Base-by-base conservation (phyloP, 2,329 filamentous ascomycete genomes). In the Ascocoryne sarcoides region DNA sequence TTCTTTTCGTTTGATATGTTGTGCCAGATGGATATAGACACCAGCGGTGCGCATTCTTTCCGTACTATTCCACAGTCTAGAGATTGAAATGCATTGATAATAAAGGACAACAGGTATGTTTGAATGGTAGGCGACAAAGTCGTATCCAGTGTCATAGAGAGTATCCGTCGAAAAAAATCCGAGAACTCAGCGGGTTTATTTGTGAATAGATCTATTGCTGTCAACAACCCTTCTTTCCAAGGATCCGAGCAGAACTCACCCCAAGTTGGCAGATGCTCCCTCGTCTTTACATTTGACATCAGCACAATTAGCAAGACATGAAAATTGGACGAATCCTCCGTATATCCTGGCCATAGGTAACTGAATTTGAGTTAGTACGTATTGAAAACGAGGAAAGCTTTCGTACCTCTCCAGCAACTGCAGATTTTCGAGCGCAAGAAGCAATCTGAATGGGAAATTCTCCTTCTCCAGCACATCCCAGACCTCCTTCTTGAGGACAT, bases 11-110 rank as follows among this genome's bases (percentile, higher is more conserved):
- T 84, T 20, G 85, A 84, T 28, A 98, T 66, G 58, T 95, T 93
- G 56, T 96, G 86, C 92, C 92, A 98, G 54, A 92, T 87, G 1
- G 85, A 82, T 53, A 98, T 95, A 10, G 88, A 92, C 15, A 98
- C 90, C 37, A 98, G 68, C 2, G 93, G 87, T 5, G 90, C 92
- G 62, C 92, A 96, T 68, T 98, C 92, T 62, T 95, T 96, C 47
- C 92, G 81, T 36, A 98, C 84, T 41, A 94, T 75, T 28, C 76
- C 75, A 58, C 80, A 89, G 60, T 98, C 93, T 21, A 98, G 71
- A 34, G 88, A 95, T 62, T 96, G 89, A 59, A 95, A 98, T 26
- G 90, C 85, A 50, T 82, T 78, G 37, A 94, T 93, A 47, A 96
- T 72, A 62, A 96, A 96, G 17, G 77, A 83, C 16, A 98, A 68